A percentile compares a stretch with the other conserved stretches of the same genome.
phyloP scores from a whole-genome alignment of 108 stramenopile species.

The Cyclotella cryptica region DNA sequence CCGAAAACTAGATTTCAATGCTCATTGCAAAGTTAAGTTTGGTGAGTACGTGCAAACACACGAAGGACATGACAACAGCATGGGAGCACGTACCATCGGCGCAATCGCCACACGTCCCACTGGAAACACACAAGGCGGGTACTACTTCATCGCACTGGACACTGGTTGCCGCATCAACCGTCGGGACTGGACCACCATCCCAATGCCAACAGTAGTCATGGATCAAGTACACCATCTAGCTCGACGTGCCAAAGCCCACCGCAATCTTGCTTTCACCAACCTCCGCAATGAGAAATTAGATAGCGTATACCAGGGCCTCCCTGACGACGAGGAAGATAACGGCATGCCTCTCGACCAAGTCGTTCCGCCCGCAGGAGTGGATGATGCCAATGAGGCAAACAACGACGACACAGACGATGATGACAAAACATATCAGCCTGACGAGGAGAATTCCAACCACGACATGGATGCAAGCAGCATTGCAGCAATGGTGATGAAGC shows the following conservation, averaged over 20 bases:
- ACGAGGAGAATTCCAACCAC: too few species aligned
- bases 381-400: not conserved
- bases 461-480: too few species aligned
- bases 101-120: too few species aligned
- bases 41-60: conserved; percentile 57
- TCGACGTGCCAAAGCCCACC: not conserved
- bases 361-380: not conserved
- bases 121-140: not conserved
- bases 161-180: too few species aligned
- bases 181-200: not conserved
- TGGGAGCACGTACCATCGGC: too few species aligned
- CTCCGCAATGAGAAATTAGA: not conserved
- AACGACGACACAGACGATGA: not conserved
- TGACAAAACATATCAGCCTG: not conserved
- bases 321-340: too few species aligned
- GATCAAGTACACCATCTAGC: not conserved
- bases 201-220: not conserved
- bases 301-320: not conserved
- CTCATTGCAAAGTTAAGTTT: too few species aligned
- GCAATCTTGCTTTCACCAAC: not conserved
- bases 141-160: not conserved
- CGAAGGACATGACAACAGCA: too few species aligned
- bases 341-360: too few species aligned
- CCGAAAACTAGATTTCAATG: too few species aligned
- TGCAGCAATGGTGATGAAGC: too few species aligned